These are phyloP conservation scores for Penicillium roqueforti DNA, from an alignment of 495 filamentous ascomycete species.

Conservation along the genomic window DNA sequence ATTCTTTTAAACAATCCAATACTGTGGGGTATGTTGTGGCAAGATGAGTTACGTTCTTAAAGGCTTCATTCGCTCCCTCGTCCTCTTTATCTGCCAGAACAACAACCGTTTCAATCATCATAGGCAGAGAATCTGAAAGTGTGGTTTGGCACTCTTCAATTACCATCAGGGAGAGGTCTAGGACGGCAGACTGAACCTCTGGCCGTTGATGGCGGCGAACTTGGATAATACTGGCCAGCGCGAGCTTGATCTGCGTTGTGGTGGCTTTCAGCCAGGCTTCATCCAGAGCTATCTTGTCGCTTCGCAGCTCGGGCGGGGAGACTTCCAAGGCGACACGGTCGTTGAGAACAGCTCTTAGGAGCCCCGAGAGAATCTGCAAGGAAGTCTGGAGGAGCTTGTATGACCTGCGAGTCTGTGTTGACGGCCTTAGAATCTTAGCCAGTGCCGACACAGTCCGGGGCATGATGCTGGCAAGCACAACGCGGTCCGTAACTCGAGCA, in stretches of 20 bases:
- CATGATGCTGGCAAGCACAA: slow-evolving; percentile 75
- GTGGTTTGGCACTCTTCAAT: slow-evolving; percentile 75
- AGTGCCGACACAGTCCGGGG: slow-evolving; percentile 84
- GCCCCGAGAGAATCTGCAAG: slow-evolving; percentile 53
- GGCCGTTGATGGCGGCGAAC: slow-evolving; percentile 67
- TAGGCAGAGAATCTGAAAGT: slow-evolving; percentile 60
- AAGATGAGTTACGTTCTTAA: slow-evolving; percentile 51
- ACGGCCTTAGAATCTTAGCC: slow-evolving; percentile 67
- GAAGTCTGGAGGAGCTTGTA: slow-evolving; percentile 59
- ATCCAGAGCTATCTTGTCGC: slow-evolving; percentile 37
- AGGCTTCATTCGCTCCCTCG: slow-evolving; percentile 34
- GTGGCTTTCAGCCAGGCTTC: slow-evolving; percentile 80
- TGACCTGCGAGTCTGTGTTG: slow-evolving; percentile 58
- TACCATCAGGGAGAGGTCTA: slow-evolving; percentile 65
- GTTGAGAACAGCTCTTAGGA: slow-evolving; percentile 61
- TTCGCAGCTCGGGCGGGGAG: slow-evolving; percentile 26
- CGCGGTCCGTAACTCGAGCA: slow-evolving; percentile 58
- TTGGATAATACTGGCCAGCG: slow-evolving; percentile 71
- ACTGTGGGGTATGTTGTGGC: slow-evolving; percentile 60
- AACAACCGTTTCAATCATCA: slow-evolving; percentile 79
- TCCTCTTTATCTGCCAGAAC: slow-evolving; percentile 57
- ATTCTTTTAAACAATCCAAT: slow-evolving; percentile 63
- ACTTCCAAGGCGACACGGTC: slow-evolving; percentile 42
- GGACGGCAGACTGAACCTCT: slow-evolving; percentile 66
- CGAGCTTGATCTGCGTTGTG: slow-evolving; percentile 75